These are phyloP conservation scores for Pseudogymnoascus sp. DNA, from an alignment of 2,329 filamentous ascomycete genomes.

Conservation along the genomic window DNA sequence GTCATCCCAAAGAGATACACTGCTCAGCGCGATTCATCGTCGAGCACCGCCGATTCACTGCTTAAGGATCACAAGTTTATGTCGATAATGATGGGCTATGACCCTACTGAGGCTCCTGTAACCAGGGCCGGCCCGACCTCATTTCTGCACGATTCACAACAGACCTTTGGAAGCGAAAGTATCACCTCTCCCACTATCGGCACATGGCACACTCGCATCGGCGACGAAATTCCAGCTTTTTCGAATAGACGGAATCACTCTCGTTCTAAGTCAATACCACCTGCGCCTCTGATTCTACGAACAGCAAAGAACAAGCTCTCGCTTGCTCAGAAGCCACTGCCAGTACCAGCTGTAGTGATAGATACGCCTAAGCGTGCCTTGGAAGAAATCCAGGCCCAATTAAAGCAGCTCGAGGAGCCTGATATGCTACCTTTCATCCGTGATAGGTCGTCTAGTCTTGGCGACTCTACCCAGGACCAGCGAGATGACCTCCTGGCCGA, in stretches of 20 bases:
- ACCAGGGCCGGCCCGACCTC: conserved; percentile 14
- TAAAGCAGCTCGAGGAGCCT: conserved; percentile 26
- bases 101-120: neutral
- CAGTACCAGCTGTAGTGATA: conserved; percentile 18
- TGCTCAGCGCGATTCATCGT: neutral
- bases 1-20: neutral
- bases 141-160: conserved; percentile 26
- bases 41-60: neutral
- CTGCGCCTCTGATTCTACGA: conserved; percentile 46
- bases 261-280: conserved; percentile 45
- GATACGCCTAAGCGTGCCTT: conserved; percentile 25
- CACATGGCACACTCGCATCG: conserved; percentile 49
- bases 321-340: conserved; percentile 32
- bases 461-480: conserved; percentile 10
- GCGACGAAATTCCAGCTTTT: conserved; percentile 52
- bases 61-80: neutral
- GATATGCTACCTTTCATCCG: conserved; percentile 8
- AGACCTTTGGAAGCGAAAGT: conserved; percentile 8
- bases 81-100: conserved; percentile 7
- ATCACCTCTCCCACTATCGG: neutral
- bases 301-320: conserved; percentile 35
- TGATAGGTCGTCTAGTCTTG: neutral
- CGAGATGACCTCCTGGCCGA: conserved; percentile 41
- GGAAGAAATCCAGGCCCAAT: conserved; percentile 26
- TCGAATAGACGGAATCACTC: conserved; percentile 42